These are phyloP conservation scores for Kwoniella heveanensis DNA, from an alignment of 768 basidiomycete species.

Conservation along the genomic window DNA sequence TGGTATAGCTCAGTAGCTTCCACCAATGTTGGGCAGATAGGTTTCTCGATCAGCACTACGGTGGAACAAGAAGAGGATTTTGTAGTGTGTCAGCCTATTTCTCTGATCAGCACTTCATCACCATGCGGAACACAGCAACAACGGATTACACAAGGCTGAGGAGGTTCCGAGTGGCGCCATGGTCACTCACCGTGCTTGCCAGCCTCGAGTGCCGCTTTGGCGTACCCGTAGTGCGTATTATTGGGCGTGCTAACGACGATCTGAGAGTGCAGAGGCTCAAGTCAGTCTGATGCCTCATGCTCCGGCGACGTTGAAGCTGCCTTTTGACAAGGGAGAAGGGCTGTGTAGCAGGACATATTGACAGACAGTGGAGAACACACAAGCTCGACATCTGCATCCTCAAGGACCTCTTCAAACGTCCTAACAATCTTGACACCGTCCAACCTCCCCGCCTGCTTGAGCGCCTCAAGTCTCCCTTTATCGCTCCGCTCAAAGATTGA, in stretches of 20 bases:
- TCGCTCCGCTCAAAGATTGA: slow-evolving; percentile 57
- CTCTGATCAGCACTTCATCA: no score
- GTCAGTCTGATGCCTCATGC: not conserved
- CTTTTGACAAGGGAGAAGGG: no score
- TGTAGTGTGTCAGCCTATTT: no score
- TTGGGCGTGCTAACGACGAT: slow-evolving; percentile 52
- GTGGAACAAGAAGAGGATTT: no score
- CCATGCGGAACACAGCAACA: no score
- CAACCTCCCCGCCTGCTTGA: slow-evolving; percentile 4
- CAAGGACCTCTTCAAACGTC: slow-evolving; percentile 31
- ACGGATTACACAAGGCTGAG: no score
- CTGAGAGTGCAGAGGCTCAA: slow-evolving; percentile 45
- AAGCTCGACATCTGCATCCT: slow-evolving; percentile 42
- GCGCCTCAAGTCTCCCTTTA: slow-evolving; percentile 56
- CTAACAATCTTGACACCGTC: slow-evolving; percentile 37
- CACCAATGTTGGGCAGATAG: slow-evolving; percentile 33
- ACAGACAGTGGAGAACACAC: no score
- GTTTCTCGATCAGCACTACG: slow-evolving; percentile 51
- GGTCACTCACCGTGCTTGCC: slow-evolving; percentile 42
- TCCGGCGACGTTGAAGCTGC: no score
- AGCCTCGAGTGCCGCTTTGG: slow-evolving; percentile 29
- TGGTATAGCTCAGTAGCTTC: slow-evolving; percentile 41
- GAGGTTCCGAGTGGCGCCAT: no score
- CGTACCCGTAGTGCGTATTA: slow-evolving; percentile 44
- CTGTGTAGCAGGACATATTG: no score